Base-by-base conservation (phyloP, 495 filamentous ascomycete species). In the Annulohypoxylon nitens region DNA sequence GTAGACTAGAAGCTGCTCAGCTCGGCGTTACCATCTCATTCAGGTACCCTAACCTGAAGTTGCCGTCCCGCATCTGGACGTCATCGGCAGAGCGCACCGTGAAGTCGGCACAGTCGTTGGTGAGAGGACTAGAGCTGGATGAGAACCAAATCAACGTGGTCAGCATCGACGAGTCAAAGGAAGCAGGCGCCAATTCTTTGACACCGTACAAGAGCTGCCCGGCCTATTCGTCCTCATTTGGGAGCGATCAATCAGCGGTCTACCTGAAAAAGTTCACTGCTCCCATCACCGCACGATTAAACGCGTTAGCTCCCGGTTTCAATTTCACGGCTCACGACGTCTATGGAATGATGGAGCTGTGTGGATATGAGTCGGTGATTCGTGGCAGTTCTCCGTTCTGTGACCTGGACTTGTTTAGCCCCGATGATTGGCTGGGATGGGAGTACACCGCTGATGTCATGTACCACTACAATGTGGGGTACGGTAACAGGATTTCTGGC, bases 391-490 rank as follows among this genome's bases (percentile, higher is more conserved):
- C 81, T 0, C 81, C 81, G 4, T 84, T 86, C 71, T 86, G 84
- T 76, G 74, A 76, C 23, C 65, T 82, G 12, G 78, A 81, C 30
- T 74, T 85, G 34, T 85, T 86, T 61, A 76, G 79, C n/a, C 81
- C 83, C 0, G 83, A 83, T 60, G 83, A 86, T 45, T 85, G 83
- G 83, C 79, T 85, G 0, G 80, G 76, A 8, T 86, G 82, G 75
- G 83, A 86, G 74, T 86, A 86, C 36, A 78, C 80, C 16, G 81
- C 81, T 18, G 83, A 86, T 47, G 77, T 86, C 61, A 74, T 78
- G 75, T 85, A 83, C 68, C 81, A 83, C 68, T 85, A 85, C 75
- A 87, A 86, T 69, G 78, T 81, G 16, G 85, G 85, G 60, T 85
- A 86, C 60, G 84, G 83, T 50, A 82, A 78, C 66, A 59, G 33